Conservation (phyloP, 805 yeast species). For the Millerozyma miso region DNA sequence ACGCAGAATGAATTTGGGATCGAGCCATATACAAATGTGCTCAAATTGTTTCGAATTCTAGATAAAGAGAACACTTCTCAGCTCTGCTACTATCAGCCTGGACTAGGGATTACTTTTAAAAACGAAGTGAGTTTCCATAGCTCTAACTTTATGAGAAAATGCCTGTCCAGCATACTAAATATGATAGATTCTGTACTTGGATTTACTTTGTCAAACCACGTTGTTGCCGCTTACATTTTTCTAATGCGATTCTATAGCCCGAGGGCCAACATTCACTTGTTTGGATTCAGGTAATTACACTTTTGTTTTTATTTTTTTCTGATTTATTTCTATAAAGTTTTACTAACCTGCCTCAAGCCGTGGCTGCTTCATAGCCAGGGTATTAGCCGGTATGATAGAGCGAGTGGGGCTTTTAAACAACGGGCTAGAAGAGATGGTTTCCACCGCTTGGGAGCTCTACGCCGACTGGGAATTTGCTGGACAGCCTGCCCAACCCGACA, state of each 20-base stretch:
- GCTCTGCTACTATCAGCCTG: slow-evolving; percentile 64
- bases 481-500: slow-evolving; percentile 46
- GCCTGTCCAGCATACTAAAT: slow-evolving; percentile 6
- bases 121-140: slow-evolving; percentile 29
- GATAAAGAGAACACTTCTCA: slow-evolving; percentile 44
- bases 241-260: slow-evolving; percentile 44
- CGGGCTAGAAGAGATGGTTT: slow-evolving; percentile 54
- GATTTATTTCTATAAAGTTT: too few relatives aligned
- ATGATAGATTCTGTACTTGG: slow-evolving; percentile 49
- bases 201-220: slow-evolving; percentile 50
- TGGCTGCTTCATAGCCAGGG: slow-evolving; percentile 65
- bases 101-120: slow-evolving; percentile 53
- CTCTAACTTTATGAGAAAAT: slow-evolving; percentile 11
- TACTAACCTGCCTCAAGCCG: slow-evolving; percentile 25
- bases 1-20: slow-evolving; percentile 58
- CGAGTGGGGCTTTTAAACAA: slow-evolving; percentile 53
- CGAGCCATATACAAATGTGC: slow-evolving; percentile 49
- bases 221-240: slow-evolving; percentile 52
- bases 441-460: slow-evolving; percentile 62
- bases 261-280: slow-evolving; percentile 51
- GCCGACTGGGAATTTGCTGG: slow-evolving; percentile 58
- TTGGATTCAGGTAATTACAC: slow-evolving; percentile 47
- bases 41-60: slow-evolving; percentile 49
- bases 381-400: slow-evolving; percentile 62
- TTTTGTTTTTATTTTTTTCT: neutral